Evolutionary conservation across 306 rosid genomes (phyloP).

Genomic region (Hippophae tibetana): DNA sequence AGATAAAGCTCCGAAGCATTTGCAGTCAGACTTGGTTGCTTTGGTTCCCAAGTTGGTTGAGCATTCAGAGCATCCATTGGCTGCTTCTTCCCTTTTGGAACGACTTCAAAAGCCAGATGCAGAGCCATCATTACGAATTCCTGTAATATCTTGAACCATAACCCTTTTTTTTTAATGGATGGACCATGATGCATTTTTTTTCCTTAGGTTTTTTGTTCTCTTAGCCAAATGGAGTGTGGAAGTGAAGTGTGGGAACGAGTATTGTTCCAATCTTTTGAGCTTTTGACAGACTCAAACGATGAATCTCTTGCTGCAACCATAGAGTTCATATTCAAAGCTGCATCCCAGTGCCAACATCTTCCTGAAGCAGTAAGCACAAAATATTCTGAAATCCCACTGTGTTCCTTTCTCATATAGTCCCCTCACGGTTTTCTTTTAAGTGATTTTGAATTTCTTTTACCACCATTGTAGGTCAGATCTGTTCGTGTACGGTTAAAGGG

Average conservation of each 20-base stretch:
- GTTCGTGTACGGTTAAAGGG: slow-evolving; percentile 77
- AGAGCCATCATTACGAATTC: slow-evolving; percentile 71
- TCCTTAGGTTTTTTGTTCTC: slow-evolving; percentile 76
- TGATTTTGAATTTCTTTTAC: slow-evolving; percentile 23
- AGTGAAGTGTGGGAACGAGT: slow-evolving; percentile 94
- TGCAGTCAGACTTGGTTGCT: slow-evolving; percentile 84
- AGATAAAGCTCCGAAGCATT: slow-evolving; percentile 94
- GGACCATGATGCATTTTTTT: slow-evolving; percentile 2
- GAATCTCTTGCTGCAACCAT: slow-evolving; percentile 73
- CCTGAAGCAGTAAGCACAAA: slow-evolving; percentile 81
- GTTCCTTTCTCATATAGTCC: slow-evolving; percentile 13
- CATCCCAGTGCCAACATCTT: slow-evolving; percentile 96
- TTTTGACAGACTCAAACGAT: slow-evolving; percentile 76
- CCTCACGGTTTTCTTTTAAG: slow-evolving; percentile 12
- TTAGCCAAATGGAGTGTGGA: slow-evolving; percentile 85
- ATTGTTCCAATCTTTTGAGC: slow-evolving; percentile 67
- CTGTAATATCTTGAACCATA: slow-evolving; percentile 49
- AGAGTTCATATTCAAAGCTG: slow-evolving; percentile 88
- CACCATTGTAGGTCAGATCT: slow-evolving; percentile 61
- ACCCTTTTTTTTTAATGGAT: slow-evolving; percentile 3
- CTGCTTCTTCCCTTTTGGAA: slow-evolving; percentile 84
- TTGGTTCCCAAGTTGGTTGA: slow-evolving; percentile 93
- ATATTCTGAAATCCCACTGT: slow-evolving; percentile 14
- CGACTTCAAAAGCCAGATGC: slow-evolving; percentile 88
- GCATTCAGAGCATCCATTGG: slow-evolving; percentile 88